Evolutionary conservation across 2,329 filamentous ascomycete genomes (phyloP), one percentile per base, ranked within the genome.

Genomic region (Dactylella cylindrospora): DNA sequence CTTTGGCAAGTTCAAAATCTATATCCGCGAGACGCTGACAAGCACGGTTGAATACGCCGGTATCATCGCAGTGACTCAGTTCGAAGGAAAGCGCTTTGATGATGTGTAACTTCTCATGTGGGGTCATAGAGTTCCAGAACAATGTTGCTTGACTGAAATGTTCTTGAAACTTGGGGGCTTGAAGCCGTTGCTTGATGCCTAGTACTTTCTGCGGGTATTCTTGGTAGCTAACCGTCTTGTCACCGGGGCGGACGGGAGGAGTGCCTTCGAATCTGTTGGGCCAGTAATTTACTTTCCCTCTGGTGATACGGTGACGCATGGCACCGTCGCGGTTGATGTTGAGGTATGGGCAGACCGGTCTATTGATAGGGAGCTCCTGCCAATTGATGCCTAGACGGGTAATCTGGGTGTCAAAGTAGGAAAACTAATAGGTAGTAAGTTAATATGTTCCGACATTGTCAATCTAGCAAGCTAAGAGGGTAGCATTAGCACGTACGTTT

Each of bases 61-160:
- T 80, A 33, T 93, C 88, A 17, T 91, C 86, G 70, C 88, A 93
- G 72, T 91, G 87, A 69, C 90, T 86, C 1, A 93, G 76, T 73
- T 88, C 85, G 68, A 88, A 89, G 2, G 76, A 76, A 8, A 88
- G 77, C 0, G 85, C 81, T 28, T 74, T 75, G 22, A 76, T 74
- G 12, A 86, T 72, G 70, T 88, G 85, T 9, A 70, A 69, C 73
- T 86, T 83, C 72, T 91, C 88, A 2, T 81, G 75, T 0, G 78
- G 73, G 0, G 81, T 80, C 66, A 91, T 73, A 12, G 85, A 90
- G 75, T 91, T 91, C 75, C 83, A 91, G 75, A 93, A 93, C 1
- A 91, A 76, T 70, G 90, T 86, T 0, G 88, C 86, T 71, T 93
- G 88, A 43, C 80, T 84, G 73, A 81, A 81, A 70, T 91, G 86